Percentiles rank a stretch among this genome's conserved stretches.
These are phyloP conservation scores for Citrus australasica DNA, from an alignment of 345 rosid species.

Conservation along the genomic window DNA sequence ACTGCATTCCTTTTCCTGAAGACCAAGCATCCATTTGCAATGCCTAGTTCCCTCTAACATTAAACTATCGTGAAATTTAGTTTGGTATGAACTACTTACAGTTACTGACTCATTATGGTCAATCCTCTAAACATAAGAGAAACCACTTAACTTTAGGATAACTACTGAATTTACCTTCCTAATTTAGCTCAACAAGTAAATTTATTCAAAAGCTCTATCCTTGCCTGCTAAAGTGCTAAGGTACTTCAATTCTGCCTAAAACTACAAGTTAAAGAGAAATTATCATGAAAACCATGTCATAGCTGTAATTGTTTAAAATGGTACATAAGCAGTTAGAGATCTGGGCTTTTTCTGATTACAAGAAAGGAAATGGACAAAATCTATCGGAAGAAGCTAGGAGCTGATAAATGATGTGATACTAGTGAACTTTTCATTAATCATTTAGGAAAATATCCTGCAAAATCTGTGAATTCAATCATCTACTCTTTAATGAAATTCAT, in stretches of 20 bases:
- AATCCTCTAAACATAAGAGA: not conserved
- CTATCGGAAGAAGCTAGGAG: not conserved
- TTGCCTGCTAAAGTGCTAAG: not conserved
- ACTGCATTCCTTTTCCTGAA: not conserved
- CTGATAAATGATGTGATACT: not conserved
- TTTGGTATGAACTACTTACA: not conserved
- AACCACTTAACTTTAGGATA: not conserved
- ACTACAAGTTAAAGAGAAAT: not conserved
- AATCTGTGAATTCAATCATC: not conserved
- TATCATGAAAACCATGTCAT: not conserved
- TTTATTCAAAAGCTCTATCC: not conserved
- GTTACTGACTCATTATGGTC: not conserved
- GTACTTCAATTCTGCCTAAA: not conserved
- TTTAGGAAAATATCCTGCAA: not conserved
- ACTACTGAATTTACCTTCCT: not conserved
- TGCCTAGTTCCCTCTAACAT: not conserved
- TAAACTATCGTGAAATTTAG: not conserved
- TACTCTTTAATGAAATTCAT: not conserved
- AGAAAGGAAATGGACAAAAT: not conserved
- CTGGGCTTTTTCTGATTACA: not conserved
- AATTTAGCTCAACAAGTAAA: not conserved
- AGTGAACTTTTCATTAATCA: not conserved
- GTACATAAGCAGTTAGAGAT: not conserved
- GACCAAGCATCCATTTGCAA: not conserved
- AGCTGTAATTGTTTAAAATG: not conserved